Conservation (phyloP, 306 rosid genomes). For the Potentilla sterilis region DNA sequence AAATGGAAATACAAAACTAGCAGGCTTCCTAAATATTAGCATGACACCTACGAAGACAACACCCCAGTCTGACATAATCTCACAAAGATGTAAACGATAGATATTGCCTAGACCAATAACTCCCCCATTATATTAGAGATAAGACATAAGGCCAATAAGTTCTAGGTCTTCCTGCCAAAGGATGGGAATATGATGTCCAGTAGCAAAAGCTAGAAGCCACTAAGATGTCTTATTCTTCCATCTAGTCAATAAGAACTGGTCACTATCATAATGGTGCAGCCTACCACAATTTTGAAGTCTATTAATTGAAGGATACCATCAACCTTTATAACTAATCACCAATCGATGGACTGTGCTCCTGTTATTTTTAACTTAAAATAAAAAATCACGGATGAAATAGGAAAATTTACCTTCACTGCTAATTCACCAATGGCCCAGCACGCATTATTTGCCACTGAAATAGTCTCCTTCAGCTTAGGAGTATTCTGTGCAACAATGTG, state of each 20-base stretch:
- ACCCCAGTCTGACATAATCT: neutral
- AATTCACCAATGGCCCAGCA: constrained; percentile 99
- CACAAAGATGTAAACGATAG: neutral
- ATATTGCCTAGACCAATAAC: neutral
- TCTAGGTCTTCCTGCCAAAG: neutral
- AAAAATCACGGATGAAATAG: neutral
- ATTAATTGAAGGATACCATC: neutral
- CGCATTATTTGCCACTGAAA: constrained; percentile 98
- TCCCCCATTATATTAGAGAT: neutral
- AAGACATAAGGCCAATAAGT: neutral
- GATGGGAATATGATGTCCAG: neutral
- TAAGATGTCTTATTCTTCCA: neutral
- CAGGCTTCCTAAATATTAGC: neutral
- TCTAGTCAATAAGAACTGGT: neutral
- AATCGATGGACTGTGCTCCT: neutral
- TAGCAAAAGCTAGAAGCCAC: neutral
- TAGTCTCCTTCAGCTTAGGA: constrained; percentile 73
- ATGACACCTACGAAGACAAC: neutral
- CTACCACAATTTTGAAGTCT: neutral
- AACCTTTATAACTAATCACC: neutral
- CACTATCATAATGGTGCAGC: neutral
- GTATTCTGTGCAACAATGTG: constrained; percentile 50
- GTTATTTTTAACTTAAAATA: neutral
- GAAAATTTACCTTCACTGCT: constrained; percentile 77
- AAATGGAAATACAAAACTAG: neutral